phyloP scores from a whole-genome alignment of 2,329 filamentous ascomycete species.

The Ceratocystis alfenasii region DNA sequence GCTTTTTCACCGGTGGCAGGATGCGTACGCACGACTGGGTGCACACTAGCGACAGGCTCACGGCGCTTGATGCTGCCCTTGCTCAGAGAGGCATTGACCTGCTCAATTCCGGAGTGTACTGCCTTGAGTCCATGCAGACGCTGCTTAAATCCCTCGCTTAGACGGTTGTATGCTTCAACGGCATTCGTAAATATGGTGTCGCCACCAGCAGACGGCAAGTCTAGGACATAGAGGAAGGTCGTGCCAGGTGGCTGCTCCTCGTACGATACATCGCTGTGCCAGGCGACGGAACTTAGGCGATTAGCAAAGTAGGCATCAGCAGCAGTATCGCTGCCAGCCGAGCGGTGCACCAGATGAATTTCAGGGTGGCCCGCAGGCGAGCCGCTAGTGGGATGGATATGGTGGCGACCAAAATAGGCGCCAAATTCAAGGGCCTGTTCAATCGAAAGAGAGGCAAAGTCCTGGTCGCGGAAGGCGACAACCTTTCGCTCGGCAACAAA shows the following conservation, averaged over 20 bases:
- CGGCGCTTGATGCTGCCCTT: constrained; percentile 60
- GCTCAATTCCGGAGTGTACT: constrained; percentile 71
- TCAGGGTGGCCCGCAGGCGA: constrained; percentile 62
- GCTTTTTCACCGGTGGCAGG: constrained; percentile 76
- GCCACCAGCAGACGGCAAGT: constrained; percentile 65
- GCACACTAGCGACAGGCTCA: constrained; percentile 60
- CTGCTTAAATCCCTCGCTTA: constrained; percentile 68
- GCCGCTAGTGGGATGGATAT: constrained; percentile 70
- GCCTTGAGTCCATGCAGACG: constrained; percentile 69
- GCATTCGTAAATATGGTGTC: constrained; percentile 76
- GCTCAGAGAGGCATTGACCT: constrained; percentile 56
- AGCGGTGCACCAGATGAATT: constrained; percentile 67
- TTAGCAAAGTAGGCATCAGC: constrained; percentile 49
- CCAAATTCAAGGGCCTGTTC: constrained; percentile 56
- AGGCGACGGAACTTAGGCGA: constrained; percentile 63
- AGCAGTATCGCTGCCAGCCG: constrained; percentile 38
- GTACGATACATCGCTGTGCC: constrained; percentile 83
- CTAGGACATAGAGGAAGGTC: constrained; percentile 80
- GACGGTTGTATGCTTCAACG: constrained; percentile 66
- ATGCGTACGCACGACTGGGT: constrained; percentile 71
- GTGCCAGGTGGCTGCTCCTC: constrained; percentile 81
- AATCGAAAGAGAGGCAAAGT: constrained; percentile 59
- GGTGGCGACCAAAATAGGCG: constrained; percentile 66
- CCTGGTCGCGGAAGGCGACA: constrained; percentile 64
- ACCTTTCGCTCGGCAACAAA: constrained; percentile 68